These are phyloP conservation scores for Botrytis tulipae DNA, from an alignment of 2,329 filamentous ascomycete genomes.

Conservation along the genomic window DNA sequence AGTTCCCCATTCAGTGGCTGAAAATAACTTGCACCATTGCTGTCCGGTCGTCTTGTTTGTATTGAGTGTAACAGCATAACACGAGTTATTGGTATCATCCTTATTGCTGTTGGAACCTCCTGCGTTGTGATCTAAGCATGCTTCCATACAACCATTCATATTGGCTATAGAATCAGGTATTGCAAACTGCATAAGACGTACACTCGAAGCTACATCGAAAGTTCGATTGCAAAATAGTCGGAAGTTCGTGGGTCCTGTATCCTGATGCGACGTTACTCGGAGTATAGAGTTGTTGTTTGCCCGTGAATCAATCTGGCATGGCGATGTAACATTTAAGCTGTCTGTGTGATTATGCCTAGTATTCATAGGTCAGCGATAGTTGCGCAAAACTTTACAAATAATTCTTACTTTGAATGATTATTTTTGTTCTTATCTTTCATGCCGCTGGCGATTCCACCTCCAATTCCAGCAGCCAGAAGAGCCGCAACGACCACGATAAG, in stretches of 20 bases:
- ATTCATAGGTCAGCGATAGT: background rate
- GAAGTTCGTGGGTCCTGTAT: background rate
- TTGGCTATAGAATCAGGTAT: background rate
- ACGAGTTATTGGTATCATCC: background rate
- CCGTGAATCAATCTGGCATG: background rate
- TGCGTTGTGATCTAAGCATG: background rate
- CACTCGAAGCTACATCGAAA: background rate
- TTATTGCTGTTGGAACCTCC: background rate
- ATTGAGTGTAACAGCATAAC: background rate
- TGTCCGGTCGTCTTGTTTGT: background rate
- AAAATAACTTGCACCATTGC: background rate
- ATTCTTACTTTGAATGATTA: background rate
- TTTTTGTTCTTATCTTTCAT: background rate
- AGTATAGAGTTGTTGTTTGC: background rate
- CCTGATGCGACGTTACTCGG: background rate
- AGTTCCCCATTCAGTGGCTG: background rate
- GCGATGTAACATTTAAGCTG: background rate
- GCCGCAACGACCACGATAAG: background rate
- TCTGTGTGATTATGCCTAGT: background rate
- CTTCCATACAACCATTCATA: background rate
- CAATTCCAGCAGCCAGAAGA: constrained; percentile 2
- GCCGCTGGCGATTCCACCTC: background rate
- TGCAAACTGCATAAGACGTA: background rate
- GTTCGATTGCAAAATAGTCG: constrained; percentile 3
- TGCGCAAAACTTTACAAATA: background rate